These are phyloP conservation scores for Dalbergia cochinchinensis DNA, from an alignment of 306 rosid genomes.

Conservation along the genomic window DNA sequence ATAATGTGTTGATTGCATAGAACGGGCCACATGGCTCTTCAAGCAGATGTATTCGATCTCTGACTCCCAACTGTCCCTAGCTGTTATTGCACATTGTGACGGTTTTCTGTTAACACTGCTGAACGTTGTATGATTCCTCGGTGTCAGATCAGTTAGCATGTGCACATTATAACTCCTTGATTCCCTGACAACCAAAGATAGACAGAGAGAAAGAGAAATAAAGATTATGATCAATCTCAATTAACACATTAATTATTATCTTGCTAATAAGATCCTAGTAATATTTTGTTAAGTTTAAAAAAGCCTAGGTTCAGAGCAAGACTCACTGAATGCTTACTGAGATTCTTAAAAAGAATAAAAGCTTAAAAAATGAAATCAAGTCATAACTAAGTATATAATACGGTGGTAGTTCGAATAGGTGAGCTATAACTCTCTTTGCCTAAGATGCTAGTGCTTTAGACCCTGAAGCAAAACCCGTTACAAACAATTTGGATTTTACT, in stretches of 20 bases:
- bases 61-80: constrained; percentile 44
- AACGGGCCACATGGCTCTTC: constrained; percentile 45
- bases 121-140: constrained; percentile 27
- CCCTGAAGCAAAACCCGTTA: not conserved
- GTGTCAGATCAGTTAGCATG: constrained; percentile 48
- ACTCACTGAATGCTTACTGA: no score
- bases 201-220: not conserved
- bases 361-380: no score
- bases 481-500: not conserved
- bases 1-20: constrained; percentile 15
- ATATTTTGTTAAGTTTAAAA: no score
- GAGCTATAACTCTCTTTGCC: no score
- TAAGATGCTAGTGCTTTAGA: not conserved
- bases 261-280: no score
- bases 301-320: no score
- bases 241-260: constrained; percentile 9
- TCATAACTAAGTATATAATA: no score
- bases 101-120: constrained; percentile 54
- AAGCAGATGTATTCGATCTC: constrained; percentile 43
- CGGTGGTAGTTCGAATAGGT: no score
- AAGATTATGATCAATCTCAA: not conserved
- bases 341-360: no score
- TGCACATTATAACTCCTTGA: constrained; percentile 29
- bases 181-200: constrained; percentile 9
- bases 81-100: constrained; percentile 42